These are phyloP conservation scores for Sicyos edulis DNA, from an alignment of 306 rosid genomes.

Conservation along the genomic window DNA sequence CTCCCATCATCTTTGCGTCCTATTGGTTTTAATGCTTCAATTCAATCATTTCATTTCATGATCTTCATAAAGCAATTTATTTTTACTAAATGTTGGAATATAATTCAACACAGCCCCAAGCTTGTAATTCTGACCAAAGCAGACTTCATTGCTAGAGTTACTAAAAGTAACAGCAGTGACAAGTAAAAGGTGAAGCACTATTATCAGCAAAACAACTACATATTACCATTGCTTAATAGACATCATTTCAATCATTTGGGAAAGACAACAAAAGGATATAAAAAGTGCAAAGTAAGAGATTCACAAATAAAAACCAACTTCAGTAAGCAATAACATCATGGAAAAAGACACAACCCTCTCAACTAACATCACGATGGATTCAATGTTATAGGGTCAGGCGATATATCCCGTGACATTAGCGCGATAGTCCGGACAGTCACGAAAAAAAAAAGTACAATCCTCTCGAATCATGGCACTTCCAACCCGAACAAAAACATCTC, in stretches of 20 bases:
- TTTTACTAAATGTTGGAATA: too few species aligned
- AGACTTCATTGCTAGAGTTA: too few species aligned
- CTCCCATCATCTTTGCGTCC: not conserved
- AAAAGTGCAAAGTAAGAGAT: not conserved
- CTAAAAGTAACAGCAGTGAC: too few species aligned
- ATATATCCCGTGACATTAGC: too few species aligned
- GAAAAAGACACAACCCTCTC: not conserved
- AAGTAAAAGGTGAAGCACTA: not conserved
- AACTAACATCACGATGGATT: not conserved
- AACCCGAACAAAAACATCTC: not conserved
- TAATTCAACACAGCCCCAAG: not conserved
- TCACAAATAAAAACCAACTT: not conserved
- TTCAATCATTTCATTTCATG: not conserved
- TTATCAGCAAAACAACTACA: constrained; percentile 12
- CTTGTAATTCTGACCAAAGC: not conserved
- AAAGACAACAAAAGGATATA: not conserved
- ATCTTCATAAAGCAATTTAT: not conserved
- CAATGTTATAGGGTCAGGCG: too few species aligned
- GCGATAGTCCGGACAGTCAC: too few species aligned
- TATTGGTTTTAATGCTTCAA: not conserved
- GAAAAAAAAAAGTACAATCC: not conserved
- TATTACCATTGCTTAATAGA: not conserved
- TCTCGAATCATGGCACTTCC: not conserved
- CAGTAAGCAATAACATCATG: not conserved
- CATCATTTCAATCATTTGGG: not conserved